Evolutionary conservation across 2,329 filamentous ascomycete species (phyloP).

Genomic region (Lecanosticta acicola): DNA sequence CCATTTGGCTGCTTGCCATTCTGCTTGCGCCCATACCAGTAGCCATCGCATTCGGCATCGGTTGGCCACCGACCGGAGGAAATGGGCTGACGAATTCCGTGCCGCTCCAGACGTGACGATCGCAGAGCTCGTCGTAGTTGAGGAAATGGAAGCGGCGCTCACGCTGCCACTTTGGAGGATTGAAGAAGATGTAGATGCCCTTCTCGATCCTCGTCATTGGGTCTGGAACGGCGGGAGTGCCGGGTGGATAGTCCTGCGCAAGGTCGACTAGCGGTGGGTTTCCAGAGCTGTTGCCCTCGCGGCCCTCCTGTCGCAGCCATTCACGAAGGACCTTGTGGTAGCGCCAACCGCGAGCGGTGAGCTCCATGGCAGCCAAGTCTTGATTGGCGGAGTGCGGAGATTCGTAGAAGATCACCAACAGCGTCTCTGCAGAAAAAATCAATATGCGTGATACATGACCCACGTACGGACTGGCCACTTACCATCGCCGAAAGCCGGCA

Average conservation of each 20-base stretch:
- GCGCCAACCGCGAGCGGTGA: constrained; percentile 50
- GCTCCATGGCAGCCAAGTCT: constrained; percentile 58
- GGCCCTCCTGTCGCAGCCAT: constrained; percentile 52
- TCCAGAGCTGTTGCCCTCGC: constrained; percentile 30
- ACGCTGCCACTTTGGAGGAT: constrained; percentile 48
- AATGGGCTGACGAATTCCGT: neutral
- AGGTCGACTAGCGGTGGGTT: constrained; percentile 27
- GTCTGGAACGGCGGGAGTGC: constrained; percentile 38
- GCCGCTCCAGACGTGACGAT: constrained; percentile 15
- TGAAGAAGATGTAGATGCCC: constrained; percentile 52
- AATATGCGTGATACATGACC: constrained; percentile 2
- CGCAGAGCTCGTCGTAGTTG: constrained; percentile 48
- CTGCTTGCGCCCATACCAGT: neutral
- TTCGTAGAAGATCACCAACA: constrained; percentile 66
- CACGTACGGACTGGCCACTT: constrained; percentile 5
- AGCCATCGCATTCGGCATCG: neutral
- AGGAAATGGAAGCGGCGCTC: constrained; percentile 49
- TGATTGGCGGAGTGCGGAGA: constrained; percentile 61
- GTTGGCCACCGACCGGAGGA: too few relatives aligned
- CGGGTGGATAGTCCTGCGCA: constrained; percentile 23
- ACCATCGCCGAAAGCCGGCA: constrained; percentile 34
- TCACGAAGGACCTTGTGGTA: constrained; percentile 51
- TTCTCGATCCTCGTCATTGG: constrained; percentile 45
- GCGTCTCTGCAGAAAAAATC: constrained; percentile 51
- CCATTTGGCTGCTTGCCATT: neutral